A percentile compares a stretch with the other conserved stretches of the same genome.
Conservation (phyloP, 2,329 filamentous ascomycete genomes). For the Pseudogymnoascus sp. region DNA sequence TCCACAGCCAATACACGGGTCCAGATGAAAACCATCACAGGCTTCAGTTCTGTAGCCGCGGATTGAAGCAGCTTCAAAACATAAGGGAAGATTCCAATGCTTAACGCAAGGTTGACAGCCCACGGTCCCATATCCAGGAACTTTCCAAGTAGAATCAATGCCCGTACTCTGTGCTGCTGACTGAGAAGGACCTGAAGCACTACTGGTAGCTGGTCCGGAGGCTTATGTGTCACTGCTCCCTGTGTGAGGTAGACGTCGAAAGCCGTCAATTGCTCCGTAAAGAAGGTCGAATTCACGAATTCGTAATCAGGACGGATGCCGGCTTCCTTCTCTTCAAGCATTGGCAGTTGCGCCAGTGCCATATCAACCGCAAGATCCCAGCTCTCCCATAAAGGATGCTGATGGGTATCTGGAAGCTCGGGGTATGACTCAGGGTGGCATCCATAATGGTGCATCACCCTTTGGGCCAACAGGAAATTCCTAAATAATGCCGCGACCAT, state of each 20-base stretch:
- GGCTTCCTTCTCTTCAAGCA: slow-evolving; percentile 69
- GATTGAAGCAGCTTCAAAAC: slow-evolving; percentile 96
- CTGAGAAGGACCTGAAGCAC: slow-evolving; percentile 92
- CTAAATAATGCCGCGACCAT: slow-evolving; percentile 98
- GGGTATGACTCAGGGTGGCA: slow-evolving; percentile 92
- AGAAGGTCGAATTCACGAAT: slow-evolving; percentile 91
- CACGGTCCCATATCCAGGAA: slow-evolving; percentile 94
- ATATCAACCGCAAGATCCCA: slow-evolving; percentile 97
- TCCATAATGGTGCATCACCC: slow-evolving; percentile 93
- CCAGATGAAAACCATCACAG: slow-evolving; percentile 99
- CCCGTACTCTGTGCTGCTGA: slow-evolving; percentile 85
- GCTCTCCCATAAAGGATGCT: slow-evolving; percentile 91
- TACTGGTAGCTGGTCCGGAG: slow-evolving; percentile 90
- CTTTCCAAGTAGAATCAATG: slow-evolving; percentile 81
- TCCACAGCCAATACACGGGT: slow-evolving; percentile 92
- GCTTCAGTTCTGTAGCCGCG: slow-evolving; percentile 86
- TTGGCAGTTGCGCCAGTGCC: slow-evolving; percentile 80
- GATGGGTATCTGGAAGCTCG: slow-evolving; percentile 84
- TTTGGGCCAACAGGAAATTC: slow-evolving; percentile 89
- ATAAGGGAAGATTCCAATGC: slow-evolving; percentile 97
- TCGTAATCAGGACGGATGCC: slow-evolving; percentile 62
- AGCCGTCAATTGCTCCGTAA: slow-evolving; percentile 91
- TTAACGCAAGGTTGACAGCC: slow-evolving; percentile 96
- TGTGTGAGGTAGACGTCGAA: slow-evolving; percentile 91
- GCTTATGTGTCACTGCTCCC: slow-evolving; percentile 73